Conservation (phyloP, 345 rosid species). For the Brassica napus region DNA sequence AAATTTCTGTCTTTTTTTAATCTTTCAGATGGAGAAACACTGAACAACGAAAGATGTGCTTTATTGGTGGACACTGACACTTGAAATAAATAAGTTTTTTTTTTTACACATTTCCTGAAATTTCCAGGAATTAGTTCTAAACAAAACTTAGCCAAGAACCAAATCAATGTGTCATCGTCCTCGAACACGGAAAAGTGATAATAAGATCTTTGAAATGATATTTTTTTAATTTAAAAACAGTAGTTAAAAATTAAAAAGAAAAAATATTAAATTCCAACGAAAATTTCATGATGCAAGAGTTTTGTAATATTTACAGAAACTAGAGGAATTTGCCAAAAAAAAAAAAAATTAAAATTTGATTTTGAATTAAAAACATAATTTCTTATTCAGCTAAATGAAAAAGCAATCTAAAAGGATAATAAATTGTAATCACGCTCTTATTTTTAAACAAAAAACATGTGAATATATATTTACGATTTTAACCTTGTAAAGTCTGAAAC, state of each 20-base stretch:
- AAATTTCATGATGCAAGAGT: background rate
- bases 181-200: background rate
- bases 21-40: background rate
- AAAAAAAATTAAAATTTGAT: background rate
- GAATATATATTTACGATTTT: too few species aligned
- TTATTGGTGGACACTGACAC: slow-evolving; percentile 33
- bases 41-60: slow-evolving; percentile 23
- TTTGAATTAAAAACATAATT: background rate
- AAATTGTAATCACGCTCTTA: too few species aligned
- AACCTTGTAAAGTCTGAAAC: background rate
- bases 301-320: background rate
- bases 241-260: background rate
- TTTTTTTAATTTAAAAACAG: too few species aligned
- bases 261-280: background rate
- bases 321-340: background rate
- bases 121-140: background rate
- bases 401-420: too few species aligned
- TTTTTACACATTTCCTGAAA: background rate
- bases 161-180: background rate
- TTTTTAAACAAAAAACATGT: too few species aligned
- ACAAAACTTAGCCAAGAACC: background rate
- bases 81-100: background rate
- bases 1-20: slow-evolving; percentile 9
- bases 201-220: background rate
- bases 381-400: background rate